Base-by-base conservation (phyloP, 2,329 filamentous ascomycete species). In the Fusarium chuoi region DNA sequence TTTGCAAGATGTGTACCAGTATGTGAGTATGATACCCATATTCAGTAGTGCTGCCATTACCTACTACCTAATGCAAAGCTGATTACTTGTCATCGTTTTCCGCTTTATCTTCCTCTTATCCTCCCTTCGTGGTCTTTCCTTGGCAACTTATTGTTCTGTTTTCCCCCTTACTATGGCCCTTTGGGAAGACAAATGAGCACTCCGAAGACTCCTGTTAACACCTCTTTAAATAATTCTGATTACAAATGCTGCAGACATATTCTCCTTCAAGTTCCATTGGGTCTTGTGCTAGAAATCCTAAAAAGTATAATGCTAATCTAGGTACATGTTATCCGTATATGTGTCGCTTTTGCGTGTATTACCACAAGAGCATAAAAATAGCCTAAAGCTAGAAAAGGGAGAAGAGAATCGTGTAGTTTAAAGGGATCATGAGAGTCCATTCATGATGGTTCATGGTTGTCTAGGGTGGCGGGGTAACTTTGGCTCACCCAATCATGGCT, bases 391-490 rank as follows among this genome's bases (percentile, higher is more conserved):
- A 28, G 51, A 28, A 55, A 54, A 55, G 24, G 51, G 51, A 54
- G 22, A 51, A 22, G 51, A 28, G 51, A 18, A 54, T 41, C 10
- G 14, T 39, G 14, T 17, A 28, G n/a, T 55, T 15, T 24, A n/a
- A 41, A 41, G 24, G 51, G 51, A n/a, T 41, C 12, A 22, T 55
- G 20, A n/a, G 18, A 39, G 33, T 17, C 24, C 14, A 22, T 20
- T 26, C 18, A 36, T 30, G 52, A 33, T 46, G 30, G 30, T 36
- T 33, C 12, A 45, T 45, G 35, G 4, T 10, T 28, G n/a, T 52
- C 61, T 54, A 67, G 63, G 65, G 65, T 67, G 20, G 51, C 51
- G 35, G 33, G 48, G 42, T 30, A 38, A 11, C 33, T 45, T 35
- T 42, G 24, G 11, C 22, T 55, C 17, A 24, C 6, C 51, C 44